Percentiles rank a stretch among this genome's conserved stretches.
Conservation (phyloP, 1,139 yeast genomes). For the Lodderomyces metapsilosis region DNA sequence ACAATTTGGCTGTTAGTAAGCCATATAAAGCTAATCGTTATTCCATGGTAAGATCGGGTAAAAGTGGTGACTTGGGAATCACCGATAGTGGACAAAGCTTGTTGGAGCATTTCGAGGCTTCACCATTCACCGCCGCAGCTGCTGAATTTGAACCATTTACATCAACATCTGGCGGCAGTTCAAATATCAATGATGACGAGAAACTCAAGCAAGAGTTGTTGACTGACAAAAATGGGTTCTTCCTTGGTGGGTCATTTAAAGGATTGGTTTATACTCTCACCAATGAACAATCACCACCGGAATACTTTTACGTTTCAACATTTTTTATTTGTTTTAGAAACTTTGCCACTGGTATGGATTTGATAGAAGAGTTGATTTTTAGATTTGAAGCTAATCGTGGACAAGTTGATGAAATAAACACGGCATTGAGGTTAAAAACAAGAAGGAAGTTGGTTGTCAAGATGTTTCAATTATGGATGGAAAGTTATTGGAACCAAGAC, state of each 20-base stretch:
- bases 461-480: slow-evolving; percentile 79
- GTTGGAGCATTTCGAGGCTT: slow-evolving; percentile 41
- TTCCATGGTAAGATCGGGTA: slow-evolving; percentile 62
- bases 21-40: slow-evolving; percentile 40
- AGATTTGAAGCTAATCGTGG: slow-evolving; percentile 55
- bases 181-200: background rate
- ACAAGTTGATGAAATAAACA: slow-evolving; percentile 32
- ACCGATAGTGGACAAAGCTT: slow-evolving; percentile 61
- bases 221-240: slow-evolving; percentile 47
- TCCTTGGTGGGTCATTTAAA: slow-evolving; percentile 77
- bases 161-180: slow-evolving; percentile 12
- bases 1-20: slow-evolving; percentile 8
- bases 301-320: slow-evolving; percentile 67
- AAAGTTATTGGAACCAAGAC: slow-evolving; percentile 77
- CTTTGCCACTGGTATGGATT: slow-evolving; percentile 67
- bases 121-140: slow-evolving; percentile 43
- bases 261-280: slow-evolving; percentile 72
- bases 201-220: slow-evolving; percentile 39
- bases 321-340: slow-evolving; percentile 80
- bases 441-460: slow-evolving; percentile 67
- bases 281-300: slow-evolving; percentile 68
- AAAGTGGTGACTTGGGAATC: slow-evolving; percentile 50
- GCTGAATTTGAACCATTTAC: slow-evolving; percentile 40
- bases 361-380: slow-evolving; percentile 65
- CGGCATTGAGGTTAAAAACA: slow-evolving; percentile 55